Conservation (phyloP, 257 asterid genomes). For the Gentiana macrophylla region DNA sequence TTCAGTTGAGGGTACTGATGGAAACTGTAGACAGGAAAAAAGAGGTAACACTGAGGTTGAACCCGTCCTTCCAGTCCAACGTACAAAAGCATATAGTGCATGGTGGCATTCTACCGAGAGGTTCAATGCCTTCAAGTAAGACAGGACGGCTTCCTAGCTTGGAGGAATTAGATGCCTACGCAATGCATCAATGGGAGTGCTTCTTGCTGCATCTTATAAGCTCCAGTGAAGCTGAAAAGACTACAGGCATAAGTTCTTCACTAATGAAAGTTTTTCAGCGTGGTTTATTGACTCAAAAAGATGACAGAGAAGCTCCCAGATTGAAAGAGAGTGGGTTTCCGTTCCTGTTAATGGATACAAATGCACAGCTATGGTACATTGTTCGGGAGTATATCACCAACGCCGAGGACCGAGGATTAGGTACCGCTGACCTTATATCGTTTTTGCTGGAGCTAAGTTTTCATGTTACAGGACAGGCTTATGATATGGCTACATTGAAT, state of each 20-base stretch:
- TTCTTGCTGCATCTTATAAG: conserved; percentile 95
- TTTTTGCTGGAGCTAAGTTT: conserved; percentile 94
- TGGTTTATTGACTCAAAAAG: conserved; percentile 87
- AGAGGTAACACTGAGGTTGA: conserved; percentile 58
- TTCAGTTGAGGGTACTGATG: conserved; percentile 70
- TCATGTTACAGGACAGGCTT: conserved; percentile 94
- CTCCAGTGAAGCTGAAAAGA: conserved; percentile 74
- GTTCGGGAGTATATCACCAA: conserved; percentile 90
- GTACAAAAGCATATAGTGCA: conserved; percentile 75
- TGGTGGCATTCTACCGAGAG: conserved; percentile 95
- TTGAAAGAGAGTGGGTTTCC: conserved; percentile 97
- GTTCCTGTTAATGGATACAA: conserved; percentile 98
- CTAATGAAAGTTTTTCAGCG: conserved; percentile 97
- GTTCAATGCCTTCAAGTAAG: conserved; percentile 73
- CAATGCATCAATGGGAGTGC: conserved; percentile 85
- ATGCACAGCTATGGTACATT: conserved; percentile 98
- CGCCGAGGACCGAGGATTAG: conserved; percentile 94
- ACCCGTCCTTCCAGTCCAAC: conserved; percentile 67
- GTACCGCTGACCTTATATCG: conserved; percentile 87
- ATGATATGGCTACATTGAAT: conserved; percentile 66
- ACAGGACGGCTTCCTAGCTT: conserved; percentile 81
- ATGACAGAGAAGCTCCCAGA: conserved; percentile 69
- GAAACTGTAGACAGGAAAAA: conserved; percentile 92
- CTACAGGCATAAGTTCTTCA: conserved; percentile 77
- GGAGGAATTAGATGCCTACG: conserved; percentile 86